These are phyloP conservation scores for Flaveria linearis DNA, from an alignment of 129 eudicot species.

Conservation along the genomic window DNA sequence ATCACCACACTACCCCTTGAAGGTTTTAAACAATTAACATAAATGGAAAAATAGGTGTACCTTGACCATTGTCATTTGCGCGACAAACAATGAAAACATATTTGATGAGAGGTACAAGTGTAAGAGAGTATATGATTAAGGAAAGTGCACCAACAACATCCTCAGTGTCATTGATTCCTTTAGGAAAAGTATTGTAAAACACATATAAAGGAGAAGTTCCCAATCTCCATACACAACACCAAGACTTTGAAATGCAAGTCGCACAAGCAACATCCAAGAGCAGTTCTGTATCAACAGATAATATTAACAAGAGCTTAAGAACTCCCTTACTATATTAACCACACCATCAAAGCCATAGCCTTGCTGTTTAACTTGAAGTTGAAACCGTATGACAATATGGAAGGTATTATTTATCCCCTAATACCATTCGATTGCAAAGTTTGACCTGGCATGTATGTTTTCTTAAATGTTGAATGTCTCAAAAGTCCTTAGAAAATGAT, in stretches of 20 bases:
- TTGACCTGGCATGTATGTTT: neutral
- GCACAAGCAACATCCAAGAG: constrained; percentile 22
- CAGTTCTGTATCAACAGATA: constrained; percentile 25
- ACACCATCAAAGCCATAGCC: neutral
- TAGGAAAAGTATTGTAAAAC: constrained; percentile 44
- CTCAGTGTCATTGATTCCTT: constrained; percentile 40
- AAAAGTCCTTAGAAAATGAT: neutral
- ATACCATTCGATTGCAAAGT: neutral
- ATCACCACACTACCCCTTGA: neutral
- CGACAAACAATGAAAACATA: constrained; percentile 49
- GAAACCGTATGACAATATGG: too few species aligned
- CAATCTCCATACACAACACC: constrained; percentile 58
- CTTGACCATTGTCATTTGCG: constrained; percentile 55
- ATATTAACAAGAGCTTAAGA: constrained; percentile 3
- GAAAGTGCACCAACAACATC: constrained; percentile 51
- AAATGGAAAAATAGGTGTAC: constrained; percentile 26
- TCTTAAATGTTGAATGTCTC: neutral
- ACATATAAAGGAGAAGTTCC: constrained; percentile 54
- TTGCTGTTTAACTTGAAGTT: too few species aligned
- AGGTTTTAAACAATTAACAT: neutral
- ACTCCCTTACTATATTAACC: neutral
- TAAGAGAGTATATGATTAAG: constrained; percentile 48
- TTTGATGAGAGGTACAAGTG: constrained; percentile 46
- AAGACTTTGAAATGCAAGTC: constrained; percentile 51
- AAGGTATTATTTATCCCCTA: too few species aligned